These are phyloP conservation scores for Kwoniella mangroviensis DNA, from an alignment of 768 basidiomycete genomes.

Conservation along the genomic window DNA sequence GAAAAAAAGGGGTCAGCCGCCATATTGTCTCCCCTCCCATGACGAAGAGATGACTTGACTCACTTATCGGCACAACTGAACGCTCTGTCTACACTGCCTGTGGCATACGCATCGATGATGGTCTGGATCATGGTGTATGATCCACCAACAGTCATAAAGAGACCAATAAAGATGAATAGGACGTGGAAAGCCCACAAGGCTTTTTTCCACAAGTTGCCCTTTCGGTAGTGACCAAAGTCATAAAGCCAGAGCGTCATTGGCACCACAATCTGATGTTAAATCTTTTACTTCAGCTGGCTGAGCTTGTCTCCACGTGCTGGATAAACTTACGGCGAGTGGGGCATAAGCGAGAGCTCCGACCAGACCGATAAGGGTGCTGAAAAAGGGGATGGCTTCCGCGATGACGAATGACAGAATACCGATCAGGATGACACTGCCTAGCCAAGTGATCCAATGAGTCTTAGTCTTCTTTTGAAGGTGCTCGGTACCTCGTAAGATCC, in stretches of 20 bases:
- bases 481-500: conserved; percentile 26
- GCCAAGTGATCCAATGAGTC: conserved; percentile 26
- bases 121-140: conserved; percentile 25
- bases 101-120: conserved; percentile 22
- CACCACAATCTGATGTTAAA: conserved; percentile 10
- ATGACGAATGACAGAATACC: conserved; percentile 25
- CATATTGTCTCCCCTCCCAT: no score
- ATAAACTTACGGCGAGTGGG: conserved; percentile 23
- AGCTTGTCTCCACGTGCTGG: neutral
- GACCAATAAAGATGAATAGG: conserved; percentile 24
- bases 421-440: conserved; percentile 18
- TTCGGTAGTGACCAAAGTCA: conserved; percentile 23
- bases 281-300: neutral
- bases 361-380: conserved; percentile 36
- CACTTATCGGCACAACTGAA: conserved; percentile 26
- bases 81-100: conserved; percentile 15
- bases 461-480: conserved; percentile 25
- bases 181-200: conserved; percentile 25
- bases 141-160: conserved; percentile 36
- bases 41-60: neutral
- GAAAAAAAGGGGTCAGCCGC: no score
- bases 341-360: conserved; percentile 34
- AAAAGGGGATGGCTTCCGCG: conserved; percentile 31
- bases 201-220: conserved; percentile 12
- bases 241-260: conserved; percentile 32